A percentile compares a stretch with the other conserved stretches of the same genome.
Conservation (phyloP, 495 filamentous ascomycete species). For the Achaetomiella virescens region DNA sequence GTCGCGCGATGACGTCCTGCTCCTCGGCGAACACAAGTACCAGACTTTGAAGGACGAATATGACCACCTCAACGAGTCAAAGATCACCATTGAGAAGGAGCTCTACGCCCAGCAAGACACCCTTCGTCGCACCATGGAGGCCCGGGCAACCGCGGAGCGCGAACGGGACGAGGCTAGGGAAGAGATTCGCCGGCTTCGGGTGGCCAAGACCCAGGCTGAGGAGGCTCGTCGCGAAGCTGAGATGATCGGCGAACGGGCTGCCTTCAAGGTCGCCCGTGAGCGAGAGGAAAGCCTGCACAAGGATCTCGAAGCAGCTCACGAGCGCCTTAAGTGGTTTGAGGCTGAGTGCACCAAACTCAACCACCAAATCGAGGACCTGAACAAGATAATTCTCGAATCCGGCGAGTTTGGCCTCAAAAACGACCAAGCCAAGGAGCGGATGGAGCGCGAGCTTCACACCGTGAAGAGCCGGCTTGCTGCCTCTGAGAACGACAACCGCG, state of each 20-base stretch:
- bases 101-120: slow-evolving; percentile 97
- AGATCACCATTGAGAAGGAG: slow-evolving; percentile 97
- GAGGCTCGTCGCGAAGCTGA: slow-evolving; percentile 80
- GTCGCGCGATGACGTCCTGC: slow-evolving; percentile 90
- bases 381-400: slow-evolving; percentile 77
- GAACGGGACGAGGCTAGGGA: slow-evolving; percentile 83
- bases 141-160: slow-evolving; percentile 67
- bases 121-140: slow-evolving; percentile 79
- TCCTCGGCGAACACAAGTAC: slow-evolving; percentile 85
- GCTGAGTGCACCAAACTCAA: slow-evolving; percentile 68
- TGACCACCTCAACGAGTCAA: slow-evolving; percentile 82
- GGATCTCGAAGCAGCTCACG: slow-evolving; percentile 69
- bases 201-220: slow-evolving; percentile 76
- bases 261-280: slow-evolving; percentile 72
- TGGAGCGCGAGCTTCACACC: slow-evolving; percentile 88
- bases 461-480: slow-evolving; percentile 85
- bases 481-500: slow-evolving; percentile 96
- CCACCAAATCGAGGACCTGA: slow-evolving; percentile 71
- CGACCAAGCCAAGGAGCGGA: slow-evolving; percentile 87
- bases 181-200: slow-evolving; percentile 75
- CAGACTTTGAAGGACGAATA: slow-evolving; percentile 76
- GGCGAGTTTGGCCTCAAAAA: slow-evolving; percentile 79
- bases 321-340: slow-evolving; percentile 66
- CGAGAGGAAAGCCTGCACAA: slow-evolving; percentile 68
- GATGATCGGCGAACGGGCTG: slow-evolving; percentile 68